Evolutionary conservation across 139 green algal genomes (phyloP), one percentile per base, ranked within the genome.

Genomic region (Diplosphaera chodatii): DNA sequence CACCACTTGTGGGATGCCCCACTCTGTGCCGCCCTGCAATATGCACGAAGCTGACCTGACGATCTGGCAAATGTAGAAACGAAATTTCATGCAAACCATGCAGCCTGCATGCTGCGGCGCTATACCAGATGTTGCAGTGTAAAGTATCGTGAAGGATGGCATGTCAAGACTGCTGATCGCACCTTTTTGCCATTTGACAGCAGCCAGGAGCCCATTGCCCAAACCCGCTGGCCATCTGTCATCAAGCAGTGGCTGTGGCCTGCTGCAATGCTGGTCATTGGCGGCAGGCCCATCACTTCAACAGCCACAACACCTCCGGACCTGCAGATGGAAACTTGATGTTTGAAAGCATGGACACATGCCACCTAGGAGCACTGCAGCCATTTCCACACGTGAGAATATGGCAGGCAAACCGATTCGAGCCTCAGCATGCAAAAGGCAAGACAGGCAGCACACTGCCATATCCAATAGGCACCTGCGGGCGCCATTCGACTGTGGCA

Each of bases 221-320:
- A 92, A 29, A 92, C 82, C 25, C 69, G 63, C 29, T 74, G 30
- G 28, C 84, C 87, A 66, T 92, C 85, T 2, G 64, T 82, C 64
- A 92, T 63, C 4, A 89, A 59, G 4, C 85, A 37, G 74, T 91
- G 84, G 37, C 78, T 76, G 68, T 75, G 76, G 1, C 86, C 86
- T 0, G 82, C 82, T 0, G 84, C 84, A 48, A 92, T 81, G 67
- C 78, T 62, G 22, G 41, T 81, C 68, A 90, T 79, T 20, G 66
- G 77, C 5, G 85, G 85, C 5, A 89, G 78, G 40, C 64, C 77
- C 6, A 69, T 41, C 8, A 88, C 25, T 30, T 82, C 77, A 8
- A 69, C 77, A 16, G 80, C 77, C 18, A 82, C 48, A 10, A 59
- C 48, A 21, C 48, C 48, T 4, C 48, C 48, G 48, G 48, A 59